A percentile compares a stretch with the other conserved stretches of the same genome.
phyloP scores from a whole-genome alignment of 2,329 filamentous ascomycete genomes.

The Phoma sp. region DNA sequence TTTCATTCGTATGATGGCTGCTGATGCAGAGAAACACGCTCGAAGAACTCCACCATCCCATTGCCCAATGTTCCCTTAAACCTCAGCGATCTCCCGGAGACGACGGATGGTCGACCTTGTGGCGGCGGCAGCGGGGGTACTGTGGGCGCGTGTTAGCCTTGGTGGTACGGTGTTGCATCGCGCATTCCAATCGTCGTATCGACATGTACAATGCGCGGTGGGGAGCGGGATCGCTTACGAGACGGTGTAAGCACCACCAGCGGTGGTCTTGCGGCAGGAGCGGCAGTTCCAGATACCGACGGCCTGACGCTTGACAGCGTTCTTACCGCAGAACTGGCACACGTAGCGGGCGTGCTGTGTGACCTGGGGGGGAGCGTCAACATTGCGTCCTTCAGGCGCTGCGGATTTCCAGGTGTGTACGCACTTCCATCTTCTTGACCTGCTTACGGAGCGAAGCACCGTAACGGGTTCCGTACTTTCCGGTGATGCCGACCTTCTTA shows the following conservation, averaged over 20 bases:
- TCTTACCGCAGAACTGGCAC: conserved; percentile 95
- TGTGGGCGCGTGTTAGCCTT: conserved; percentile 51
- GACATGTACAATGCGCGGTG: not conserved
- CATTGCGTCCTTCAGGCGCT: conserved; percentile 16
- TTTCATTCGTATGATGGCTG: conserved; percentile 37
- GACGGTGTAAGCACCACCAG: conserved; percentile 92
- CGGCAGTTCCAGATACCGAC: conserved; percentile 98
- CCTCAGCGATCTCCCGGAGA: conserved; percentile 96
- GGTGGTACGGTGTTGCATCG: conserved; percentile 1
- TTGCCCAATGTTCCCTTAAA: conserved; percentile 62
- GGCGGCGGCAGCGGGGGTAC: conserved; percentile 89
- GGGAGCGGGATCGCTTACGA: conserved; percentile 69
- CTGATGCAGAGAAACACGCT: conserved; percentile 45
- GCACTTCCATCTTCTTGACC: conserved; percentile 95
- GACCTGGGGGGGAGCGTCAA: conserved; percentile 60
- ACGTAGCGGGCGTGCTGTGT: conserved; percentile 95
- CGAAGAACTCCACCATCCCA: conserved; percentile 45
- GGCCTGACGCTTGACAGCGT: conserved; percentile 84
- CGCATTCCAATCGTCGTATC: not conserved
- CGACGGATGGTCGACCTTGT: conserved; percentile 96
- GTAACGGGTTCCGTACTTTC: conserved; percentile 96
- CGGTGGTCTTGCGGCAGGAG: conserved; percentile 91
- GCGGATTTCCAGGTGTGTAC: conserved; percentile 22
- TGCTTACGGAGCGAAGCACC: conserved; percentile 99
- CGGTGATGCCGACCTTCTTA: conserved; percentile 90